Percentiles rank a stretch among this genome's conserved stretches.
These are phyloP conservation scores for Agapanthus africanus DNA, from an alignment of 106 monocot species.

Conservation along the genomic window DNA sequence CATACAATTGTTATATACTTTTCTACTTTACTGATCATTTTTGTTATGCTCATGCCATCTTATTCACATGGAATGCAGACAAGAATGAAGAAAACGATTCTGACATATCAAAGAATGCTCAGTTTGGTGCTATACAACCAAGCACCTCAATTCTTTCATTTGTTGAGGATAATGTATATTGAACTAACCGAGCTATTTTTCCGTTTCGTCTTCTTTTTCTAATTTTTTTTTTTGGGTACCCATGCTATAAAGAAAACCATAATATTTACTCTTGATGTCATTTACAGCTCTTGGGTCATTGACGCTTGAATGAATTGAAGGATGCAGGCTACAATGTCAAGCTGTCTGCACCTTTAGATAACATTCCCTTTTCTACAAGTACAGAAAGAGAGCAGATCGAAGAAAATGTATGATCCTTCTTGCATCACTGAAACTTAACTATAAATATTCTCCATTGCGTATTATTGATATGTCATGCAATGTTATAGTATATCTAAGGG, in stretches of 20 bases:
- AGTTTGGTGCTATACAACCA: constrained; percentile 92
- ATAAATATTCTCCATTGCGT: background rate
- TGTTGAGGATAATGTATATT: constrained; percentile 88
- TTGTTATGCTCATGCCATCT: background rate
- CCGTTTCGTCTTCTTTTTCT: background rate
- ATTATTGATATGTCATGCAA: background rate
- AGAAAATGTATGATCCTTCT: constrained; percentile 95
- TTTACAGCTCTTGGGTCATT: constrained; percentile 77
- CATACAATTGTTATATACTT: background rate
- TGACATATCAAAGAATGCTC: constrained; percentile 75
- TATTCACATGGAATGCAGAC: constrained; percentile 25
- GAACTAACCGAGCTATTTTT: background rate
- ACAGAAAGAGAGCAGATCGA: constrained; percentile 75
- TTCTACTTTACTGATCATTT: no score
- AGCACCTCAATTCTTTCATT: constrained; percentile 82
- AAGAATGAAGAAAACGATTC: constrained; percentile 43
- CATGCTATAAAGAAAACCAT: background rate
- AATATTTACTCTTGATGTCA: constrained; percentile 4
- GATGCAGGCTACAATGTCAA: constrained; percentile 82
- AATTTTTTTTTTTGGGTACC: no score
- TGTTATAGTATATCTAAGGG: background rate
- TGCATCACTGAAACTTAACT: no score
- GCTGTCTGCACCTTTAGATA: constrained; percentile 87
- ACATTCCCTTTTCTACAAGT: constrained; percentile 70
- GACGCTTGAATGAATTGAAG: constrained; percentile 72